Evolutionary conservation across 2,329 filamentous ascomycete species (phyloP), one percentile per base, ranked within the genome.

Genomic region (Pseudogymnoascus sp.): DNA sequence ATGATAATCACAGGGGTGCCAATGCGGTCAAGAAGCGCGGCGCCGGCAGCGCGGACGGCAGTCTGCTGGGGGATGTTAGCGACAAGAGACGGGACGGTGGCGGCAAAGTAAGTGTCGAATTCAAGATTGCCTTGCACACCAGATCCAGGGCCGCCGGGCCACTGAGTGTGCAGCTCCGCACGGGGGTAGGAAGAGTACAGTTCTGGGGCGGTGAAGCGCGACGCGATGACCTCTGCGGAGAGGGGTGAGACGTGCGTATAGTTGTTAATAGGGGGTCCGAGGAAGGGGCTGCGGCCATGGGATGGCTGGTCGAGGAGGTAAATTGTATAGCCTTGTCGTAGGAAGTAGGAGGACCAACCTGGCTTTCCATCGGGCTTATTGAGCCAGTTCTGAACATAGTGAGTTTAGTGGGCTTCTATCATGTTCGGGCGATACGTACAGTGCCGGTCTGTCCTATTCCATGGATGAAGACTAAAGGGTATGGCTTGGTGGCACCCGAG

Each of bases 331-430:
- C 79, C 79, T 31, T 75, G 68, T 6, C 72, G 67, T 13, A 80
- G 68, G 63, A 79, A 80, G 63, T 74, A 77, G 0, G 77, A 76
- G 1, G 78, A 77, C 79, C 78, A 81, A 42, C 79, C 79, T 62
- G 70, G 64, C 5, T 75, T 70, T 35, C 74, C 75, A 65, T 81
- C 78, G 2, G 79, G 79, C 35, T 77, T 81, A 63, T 78, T 79
- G 31, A 78, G 68, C 72, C 73, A 79, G 59, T 76, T 76, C 72
- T 75, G 55, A 5, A n/a, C 7, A 58, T 21, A 15, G 15, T 27
- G 10, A 61, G 9, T n/a, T 12, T 25, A 35, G 36, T 39, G 36
- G 8, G 27, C 12, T 48, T 15, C 29, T 48, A 58, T 31, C 8
- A 21, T 9, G n/a, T 61, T 29, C 18, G 36, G 18, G 18, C 7